Evolutionary conservation across 352 stramenopile species (phyloP), one percentile per base, ranked within the genome.

Genomic region (Phytophthora tentaculata): DNA sequence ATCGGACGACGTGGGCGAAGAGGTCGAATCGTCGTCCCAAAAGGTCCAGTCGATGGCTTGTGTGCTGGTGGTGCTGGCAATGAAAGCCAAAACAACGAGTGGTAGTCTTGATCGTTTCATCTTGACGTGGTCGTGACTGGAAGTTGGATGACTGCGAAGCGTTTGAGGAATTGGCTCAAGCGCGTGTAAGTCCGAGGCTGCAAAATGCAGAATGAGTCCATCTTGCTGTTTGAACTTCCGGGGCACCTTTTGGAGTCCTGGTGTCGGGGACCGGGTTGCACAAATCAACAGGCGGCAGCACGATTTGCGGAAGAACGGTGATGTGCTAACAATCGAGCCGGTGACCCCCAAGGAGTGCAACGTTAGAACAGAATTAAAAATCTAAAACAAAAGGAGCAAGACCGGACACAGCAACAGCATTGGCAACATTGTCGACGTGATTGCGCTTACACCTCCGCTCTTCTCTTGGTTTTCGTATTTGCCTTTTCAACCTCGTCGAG

Each of bases 1-100:
- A 19, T 10, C 39, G 16, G 56, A 51, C n/a, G 56, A 23, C 5
- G 52, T 20, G 29, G 44, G n/a, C 8, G 55, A 23, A 16, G 28
- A 2, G 14, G 47, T 59, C 32, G 64, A 61, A 49, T 73, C 59
- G 22, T 70, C 45, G 32, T 73, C 69, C 65, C 65, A 77, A 62
- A 77, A 77, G 1, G 50, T 74, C 70, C 65, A 77, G 32, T 74
- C 65, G 52, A 74, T 53, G n/a, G 60, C 70, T 57, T 69, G 65
- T 62, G 65, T 74, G 5, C 47, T 49, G 56, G 55, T 69, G 57
- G 56, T 69, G 44, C 23, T 61, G 32, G 29, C 52, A 59, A 72
- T 35, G 8, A 29, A 14, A 26, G 58, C 41, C 28, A 76, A 43
- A 19, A 66, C 8, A 13, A 66, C 19, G 41, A 72, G 43, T 14